Evolutionary conservation across 768 basidiomycete genomes (phyloP).

Genomic region (Sarcodon aspratus): DNA sequence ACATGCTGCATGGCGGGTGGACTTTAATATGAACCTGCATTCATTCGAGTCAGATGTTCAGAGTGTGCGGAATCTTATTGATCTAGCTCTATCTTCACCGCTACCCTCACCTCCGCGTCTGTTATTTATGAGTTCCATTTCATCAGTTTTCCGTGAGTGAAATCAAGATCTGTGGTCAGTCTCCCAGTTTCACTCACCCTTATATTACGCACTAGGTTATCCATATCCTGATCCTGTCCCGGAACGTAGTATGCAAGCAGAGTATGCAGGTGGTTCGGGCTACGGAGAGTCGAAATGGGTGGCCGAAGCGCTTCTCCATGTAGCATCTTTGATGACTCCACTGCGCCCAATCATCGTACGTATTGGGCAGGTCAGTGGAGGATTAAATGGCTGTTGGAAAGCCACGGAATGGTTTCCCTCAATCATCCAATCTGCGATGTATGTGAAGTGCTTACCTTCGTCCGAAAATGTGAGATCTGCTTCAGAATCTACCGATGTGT

Average conservation of each 20-base stretch:
- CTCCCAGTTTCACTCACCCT: background rate
- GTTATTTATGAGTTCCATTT: conserved; percentile 15
- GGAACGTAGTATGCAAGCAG: conserved; percentile 3
- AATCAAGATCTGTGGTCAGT: conserved; percentile 1
- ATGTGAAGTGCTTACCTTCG: conserved; percentile 10
- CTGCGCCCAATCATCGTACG: conserved; percentile 16
- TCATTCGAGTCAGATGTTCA: conserved; percentile 14
- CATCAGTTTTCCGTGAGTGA: conserved; percentile 7
- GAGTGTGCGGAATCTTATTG: conserved; percentile 11
- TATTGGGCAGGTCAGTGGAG: conserved; percentile 25
- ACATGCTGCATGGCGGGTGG: conserved; percentile 14
- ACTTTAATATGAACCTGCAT: conserved; percentile 14
- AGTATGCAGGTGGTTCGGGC: conserved; percentile 13
- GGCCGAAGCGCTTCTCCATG: conserved; percentile 11
- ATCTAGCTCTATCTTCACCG: conserved; percentile 11
- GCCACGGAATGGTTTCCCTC: conserved; percentile 24
- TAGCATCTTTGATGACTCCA: conserved; percentile 6
- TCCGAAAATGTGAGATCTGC: conserved; percentile 2
- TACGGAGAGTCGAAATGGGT: conserved; percentile 24
- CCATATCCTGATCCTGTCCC: background rate
- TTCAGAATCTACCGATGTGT: background rate
- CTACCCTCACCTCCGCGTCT: conserved; percentile 7
- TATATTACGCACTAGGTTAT: background rate
- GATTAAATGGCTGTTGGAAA: conserved; percentile 21
- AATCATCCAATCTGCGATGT: conserved; percentile 14